Evolutionary conservation across 345 rosid genomes (phyloP), one percentile per base, ranked within the genome.

Genomic region (Mercurialis annua): DNA sequence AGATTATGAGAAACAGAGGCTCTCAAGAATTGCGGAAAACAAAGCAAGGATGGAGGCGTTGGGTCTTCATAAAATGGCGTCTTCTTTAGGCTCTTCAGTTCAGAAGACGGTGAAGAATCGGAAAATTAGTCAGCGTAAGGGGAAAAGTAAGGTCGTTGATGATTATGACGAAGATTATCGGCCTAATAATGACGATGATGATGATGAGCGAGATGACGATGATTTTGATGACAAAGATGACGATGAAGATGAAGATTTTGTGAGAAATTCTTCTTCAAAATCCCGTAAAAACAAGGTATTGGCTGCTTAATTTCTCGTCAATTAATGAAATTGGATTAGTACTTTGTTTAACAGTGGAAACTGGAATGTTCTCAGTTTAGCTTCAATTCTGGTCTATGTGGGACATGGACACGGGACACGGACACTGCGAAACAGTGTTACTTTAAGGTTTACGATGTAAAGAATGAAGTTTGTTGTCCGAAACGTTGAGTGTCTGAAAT

Each of bases 11-110:
- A 84, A 83, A 68, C 85, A 73, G 85, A 84, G 95, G 68, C 68
- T 87, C 1, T 59, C 82, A 26, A 92, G 92, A 78, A 92, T 90
- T 55, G 89, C 89, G 14, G 92, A 84, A 85, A 88, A 92, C 81
- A 80, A 72, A 73, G 89, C 87, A 26, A 82, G 88, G 71, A 83
- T 90, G 89, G 94, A 83, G 76, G 96, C 96, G 51, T 66, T 90
- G 64, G 96, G 98, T 65, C 80, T 92, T 54, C 68, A 67, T 34
- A 86, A 78, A 74, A 38, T 85, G 67, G 89, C 88, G 14, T 77
- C 81, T 66, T 78, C 87, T 69, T 64, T 88, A 30, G 66, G 74
- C 72, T 78, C 62, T 50, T 74, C 89, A 33, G 46, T 73, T 52
- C 79, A 27, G 54, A 76, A 55, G 48, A 68, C 71, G 20, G 34